Evolutionary conservation across 129 eudicot species (phyloP), one percentile per base, ranked within the genome.

Genomic region (Glebionis coronaria): DNA sequence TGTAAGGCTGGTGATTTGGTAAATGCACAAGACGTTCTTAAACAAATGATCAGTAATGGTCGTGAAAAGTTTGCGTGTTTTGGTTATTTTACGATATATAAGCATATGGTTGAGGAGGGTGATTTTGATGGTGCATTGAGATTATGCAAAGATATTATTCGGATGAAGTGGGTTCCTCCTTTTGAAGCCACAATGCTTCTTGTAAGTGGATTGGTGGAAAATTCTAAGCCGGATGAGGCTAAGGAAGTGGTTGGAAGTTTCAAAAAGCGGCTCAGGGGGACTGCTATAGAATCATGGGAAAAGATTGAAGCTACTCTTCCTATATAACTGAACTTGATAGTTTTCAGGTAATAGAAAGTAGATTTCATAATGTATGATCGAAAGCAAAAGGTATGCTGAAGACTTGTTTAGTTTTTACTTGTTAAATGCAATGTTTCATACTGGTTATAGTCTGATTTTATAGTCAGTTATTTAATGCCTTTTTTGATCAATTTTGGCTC

Each of bases 1-100:
- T 82, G 83, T 71, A 82, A 75, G 76, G 81, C 71, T 54, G 87
- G 87, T 5, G 83, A 82, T 75, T 67, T 82, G 44, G 83, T 60
- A 28, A 75, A 81, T 18, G 87, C 83, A 57, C 75, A 54, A 63
- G 79, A 65, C 55, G 70, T 82, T 75, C 74, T 82, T 72, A 83
- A 82, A 12, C 71, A 63, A 60, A 78, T 82, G 87, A 73, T 56
- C n/a, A 59, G 59, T 40, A 83, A 71, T 70, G 86, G 80, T 6
- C 70, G 54, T 62, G 83, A 65, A 23, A 59, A 60, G 53, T 73
- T 73, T 7, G 70, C 79, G 10, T 75, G 81, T 38, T 80, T 80
- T 71, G 78, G 81, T 67, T 76, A 81, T 61, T 74, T 60, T 60
- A 78, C 74, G 16, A 23, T 82, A 52, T 74, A 78, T 77, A 63